Conservation (phyloP, 306 rosid species). For the Neltuma alba region DNA sequence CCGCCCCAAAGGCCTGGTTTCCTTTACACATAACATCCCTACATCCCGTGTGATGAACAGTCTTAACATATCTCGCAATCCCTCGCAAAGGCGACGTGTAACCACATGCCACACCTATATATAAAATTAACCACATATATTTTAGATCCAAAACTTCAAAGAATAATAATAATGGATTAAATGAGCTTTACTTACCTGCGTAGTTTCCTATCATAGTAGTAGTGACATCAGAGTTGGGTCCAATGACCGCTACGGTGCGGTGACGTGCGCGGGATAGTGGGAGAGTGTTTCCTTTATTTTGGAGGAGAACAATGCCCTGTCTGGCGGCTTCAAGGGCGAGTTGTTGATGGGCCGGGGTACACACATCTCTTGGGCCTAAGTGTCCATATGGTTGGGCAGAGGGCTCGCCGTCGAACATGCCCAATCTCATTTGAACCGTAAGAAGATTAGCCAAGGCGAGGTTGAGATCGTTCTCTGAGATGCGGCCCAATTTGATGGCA, state of each 20-base stretch:
- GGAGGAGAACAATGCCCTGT: slow-evolving; percentile 74
- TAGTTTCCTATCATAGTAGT: slow-evolving; percentile 93
- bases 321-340: slow-evolving; percentile 89
- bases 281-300: slow-evolving; percentile 52
- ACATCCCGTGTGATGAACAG: slow-evolving; percentile 70
- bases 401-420: slow-evolving; percentile 86
- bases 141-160: neutral
- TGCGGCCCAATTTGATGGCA: slow-evolving; percentile 55
- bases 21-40: slow-evolving; percentile 52
- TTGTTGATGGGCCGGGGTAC: slow-evolving; percentile 63
- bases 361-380: slow-evolving; percentile 70
- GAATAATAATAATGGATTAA: neutral
- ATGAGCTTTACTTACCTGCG: slow-evolving; percentile 48
- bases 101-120: slow-evolving; percentile 64
- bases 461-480: slow-evolving; percentile 57
- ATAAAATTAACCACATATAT: neutral
- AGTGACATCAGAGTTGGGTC: slow-evolving; percentile 86
- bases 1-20: slow-evolving; percentile 54
- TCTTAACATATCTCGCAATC: slow-evolving; percentile 66
- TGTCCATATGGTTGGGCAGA: slow-evolving; percentile 63
- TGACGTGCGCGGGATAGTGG: slow-evolving; percentile 57
- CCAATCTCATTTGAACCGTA: slow-evolving; percentile 86
- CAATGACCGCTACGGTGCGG: slow-evolving; percentile 75
- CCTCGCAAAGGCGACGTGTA: slow-evolving; percentile 85
- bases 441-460: slow-evolving; percentile 69